Base-by-base conservation (phyloP, 306 rosid genomes). In the Corylus americana region DNA sequence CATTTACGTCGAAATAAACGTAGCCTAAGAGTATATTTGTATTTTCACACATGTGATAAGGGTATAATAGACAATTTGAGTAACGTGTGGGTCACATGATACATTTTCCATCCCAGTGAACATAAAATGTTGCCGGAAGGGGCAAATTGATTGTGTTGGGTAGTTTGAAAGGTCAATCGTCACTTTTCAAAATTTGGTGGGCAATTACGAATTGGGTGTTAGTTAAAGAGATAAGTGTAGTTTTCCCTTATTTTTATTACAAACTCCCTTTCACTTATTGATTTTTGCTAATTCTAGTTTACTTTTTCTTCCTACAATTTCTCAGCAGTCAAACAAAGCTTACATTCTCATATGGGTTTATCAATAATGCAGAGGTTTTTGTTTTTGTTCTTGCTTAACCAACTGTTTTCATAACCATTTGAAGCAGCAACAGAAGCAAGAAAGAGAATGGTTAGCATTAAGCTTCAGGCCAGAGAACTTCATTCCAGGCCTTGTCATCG, bases 401-500 rank as follows among this genome's bases (percentile, higher is more conserved):
- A n/a, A 49, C 39, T 74, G 29, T 20, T 17, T 37, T 48, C 45
- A 50, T 49, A 77, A 20, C 79, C 57, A 54, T 64, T 73, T 39
- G 73, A 74, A 66, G 27, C 84, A 88, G 90, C 88, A 86, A 37
- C 78, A 77, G 25, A 88, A 86, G 62, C 88, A 77, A 85, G 85
- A 88, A 64, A 81, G 81, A 78, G 88, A 91, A 90, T 85, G 94
- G 92, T 78, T 92, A 42, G 80, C 85, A 29, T 79, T 77, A 81
- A 86, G 93, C 86, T 94, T 94, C 90, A 91, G 77, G 87, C 88
- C 91, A 29, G 97, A 92, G 84, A 94, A 94, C 79, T 92, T 91
- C 83, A 75, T 94, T 78, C 98, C 97, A 12, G 97, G 97, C 73
- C 85, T 92, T 81, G 88, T 94, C n/a, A 87, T 94, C 77, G 98